Evolutionary conservation across 768 basidiomycete species (phyloP).

Genomic region (Mycena rebaudengoi): DNA sequence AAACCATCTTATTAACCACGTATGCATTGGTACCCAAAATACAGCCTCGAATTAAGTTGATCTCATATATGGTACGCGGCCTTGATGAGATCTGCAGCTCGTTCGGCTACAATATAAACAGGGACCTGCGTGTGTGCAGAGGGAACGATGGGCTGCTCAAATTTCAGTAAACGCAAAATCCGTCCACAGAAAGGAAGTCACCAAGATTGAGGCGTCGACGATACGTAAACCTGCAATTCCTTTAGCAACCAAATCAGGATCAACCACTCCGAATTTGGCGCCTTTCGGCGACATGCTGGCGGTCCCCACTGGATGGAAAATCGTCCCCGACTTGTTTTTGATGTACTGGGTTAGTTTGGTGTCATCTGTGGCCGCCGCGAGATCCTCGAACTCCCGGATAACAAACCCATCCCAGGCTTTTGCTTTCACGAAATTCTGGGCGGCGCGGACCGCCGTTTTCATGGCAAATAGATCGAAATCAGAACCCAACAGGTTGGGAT

Average conservation of each 20-base stretch:
- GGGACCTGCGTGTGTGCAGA: constrained; percentile 31
- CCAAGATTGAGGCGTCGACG: no score
- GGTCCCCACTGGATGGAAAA: constrained; percentile 30
- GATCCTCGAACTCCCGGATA: constrained; percentile 20
- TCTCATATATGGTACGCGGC: no score
- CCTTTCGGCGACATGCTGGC: constrained; percentile 32
- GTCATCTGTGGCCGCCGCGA: constrained; percentile 28
- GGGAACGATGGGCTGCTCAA: no score
- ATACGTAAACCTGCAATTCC: constrained; percentile 38
- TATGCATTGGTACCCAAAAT: no score
- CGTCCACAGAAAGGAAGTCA: no score
- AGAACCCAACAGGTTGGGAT: constrained; percentile 49
- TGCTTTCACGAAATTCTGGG: constrained; percentile 25
- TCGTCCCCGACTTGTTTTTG: neutral
- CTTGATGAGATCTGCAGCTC: constrained; percentile 25
- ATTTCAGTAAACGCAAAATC: neutral
- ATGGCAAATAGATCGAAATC: constrained; percentile 33
- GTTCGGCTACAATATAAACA: constrained; percentile 32
- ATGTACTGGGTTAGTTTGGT: neutral
- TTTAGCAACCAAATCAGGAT: constrained; percentile 38
- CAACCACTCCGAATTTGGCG: constrained; percentile 34
- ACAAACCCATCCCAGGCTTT: constrained; percentile 33
- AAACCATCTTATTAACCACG: no score
- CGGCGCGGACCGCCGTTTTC: constrained; percentile 28
- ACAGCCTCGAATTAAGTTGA: no score